phyloP scores from a whole-genome alignment of 176 grass and related monocot species.

The Aegilops bicornis region DNA sequence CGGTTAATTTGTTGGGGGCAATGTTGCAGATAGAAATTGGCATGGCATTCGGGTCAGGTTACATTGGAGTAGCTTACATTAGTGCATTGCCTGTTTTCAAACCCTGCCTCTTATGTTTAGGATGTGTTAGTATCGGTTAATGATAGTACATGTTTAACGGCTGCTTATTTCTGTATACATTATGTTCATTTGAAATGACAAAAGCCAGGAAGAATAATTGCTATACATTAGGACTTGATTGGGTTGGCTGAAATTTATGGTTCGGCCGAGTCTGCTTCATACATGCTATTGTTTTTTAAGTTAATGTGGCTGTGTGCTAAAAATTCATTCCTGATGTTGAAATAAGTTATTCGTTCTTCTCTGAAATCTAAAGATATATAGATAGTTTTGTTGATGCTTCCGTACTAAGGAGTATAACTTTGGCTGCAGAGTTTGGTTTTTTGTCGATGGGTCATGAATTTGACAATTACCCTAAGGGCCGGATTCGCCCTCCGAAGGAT shows the following conservation, averaged over 20 bases:
- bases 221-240: neutral
- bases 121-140: neutral
- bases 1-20: neutral
- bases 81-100: neutral
- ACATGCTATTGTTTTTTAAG: neutral
- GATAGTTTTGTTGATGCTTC: neutral
- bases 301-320: neutral
- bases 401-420: neutral
- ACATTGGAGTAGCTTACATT: neutral
- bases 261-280: neutral
- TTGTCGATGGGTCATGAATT: constrained; percentile 72
- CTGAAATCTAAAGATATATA: neutral
- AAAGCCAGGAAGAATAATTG: neutral
- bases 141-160: neutral
- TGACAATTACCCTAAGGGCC: constrained; percentile 57
- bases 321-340: neutral
- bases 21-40: neutral
- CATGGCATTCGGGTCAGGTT: neutral
- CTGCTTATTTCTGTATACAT: neutral
- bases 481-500: constrained; percentile 52
- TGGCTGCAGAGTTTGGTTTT: constrained; percentile 81
- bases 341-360: neutral
- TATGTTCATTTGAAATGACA: neutral
- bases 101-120: neutral
- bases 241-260: neutral